These are phyloP conservation scores for Plasmodium malariae DNA, from an alignment of 169 alveolate species.

Conservation along the genomic window DNA sequence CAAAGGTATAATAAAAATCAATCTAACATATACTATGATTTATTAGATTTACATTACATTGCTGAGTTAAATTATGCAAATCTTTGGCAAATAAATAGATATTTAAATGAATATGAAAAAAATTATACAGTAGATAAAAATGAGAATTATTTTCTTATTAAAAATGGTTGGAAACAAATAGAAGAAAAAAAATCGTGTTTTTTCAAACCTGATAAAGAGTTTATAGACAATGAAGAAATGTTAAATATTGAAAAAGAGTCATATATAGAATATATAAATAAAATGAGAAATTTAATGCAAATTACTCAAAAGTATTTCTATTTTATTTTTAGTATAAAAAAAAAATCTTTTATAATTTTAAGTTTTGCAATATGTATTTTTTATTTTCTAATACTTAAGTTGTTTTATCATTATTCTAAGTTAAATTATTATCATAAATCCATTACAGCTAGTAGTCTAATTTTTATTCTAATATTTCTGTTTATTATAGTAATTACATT, in stretches of 20 bases:
- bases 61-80: slow-evolving; percentile 63
- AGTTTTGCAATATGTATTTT: slow-evolving; percentile 7
- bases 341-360: slow-evolving; percentile 27
- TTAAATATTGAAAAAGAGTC: slow-evolving; percentile 28
- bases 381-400: slow-evolving; percentile 23
- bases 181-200: slow-evolving; percentile 31
- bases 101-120: slow-evolving; percentile 36
- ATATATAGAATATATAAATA: slow-evolving; percentile 63
- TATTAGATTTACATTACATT: slow-evolving; percentile 47
- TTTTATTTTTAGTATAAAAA: slow-evolving; percentile 21
- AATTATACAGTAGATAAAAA: slow-evolving; percentile 16
- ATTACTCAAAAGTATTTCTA: slow-evolving; percentile 62
- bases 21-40: slow-evolving; percentile 1
- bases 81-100: slow-evolving; percentile 64
- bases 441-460: neutral
- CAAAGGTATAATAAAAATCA: neutral
- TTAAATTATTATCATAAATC: slow-evolving; percentile 42
- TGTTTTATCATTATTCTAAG: slow-evolving; percentile 33
- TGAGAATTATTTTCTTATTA: slow-evolving; percentile 59
- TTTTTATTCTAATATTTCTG: neutral
- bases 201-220: slow-evolving; percentile 45
- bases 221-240: slow-evolving; percentile 26
- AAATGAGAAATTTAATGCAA: slow-evolving; percentile 53
- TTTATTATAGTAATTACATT: slow-evolving; percentile 13
- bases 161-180: slow-evolving; percentile 30